These are phyloP conservation scores for Pezicula radicicola DNA, from an alignment of 2,329 filamentous ascomycete species.

Conservation along the genomic window DNA sequence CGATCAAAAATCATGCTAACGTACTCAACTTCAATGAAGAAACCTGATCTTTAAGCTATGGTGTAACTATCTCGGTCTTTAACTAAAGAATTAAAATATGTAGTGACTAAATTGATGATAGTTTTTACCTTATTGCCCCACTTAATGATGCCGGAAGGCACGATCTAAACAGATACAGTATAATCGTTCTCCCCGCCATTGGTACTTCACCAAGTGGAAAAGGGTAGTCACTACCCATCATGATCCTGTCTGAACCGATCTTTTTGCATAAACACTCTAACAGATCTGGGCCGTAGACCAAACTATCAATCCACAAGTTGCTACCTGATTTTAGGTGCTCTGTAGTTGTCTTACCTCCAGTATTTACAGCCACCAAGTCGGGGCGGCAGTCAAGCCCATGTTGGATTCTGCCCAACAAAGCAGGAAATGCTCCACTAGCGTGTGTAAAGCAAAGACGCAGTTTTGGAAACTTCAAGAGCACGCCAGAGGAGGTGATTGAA, in stretches of 20 bases:
- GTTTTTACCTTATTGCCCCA: too few relatives aligned
- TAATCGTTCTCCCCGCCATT: constrained; percentile 22
- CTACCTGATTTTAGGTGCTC: constrained; percentile 24
- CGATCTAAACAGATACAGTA: too few relatives aligned
- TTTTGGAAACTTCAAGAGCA: constrained; percentile 27
- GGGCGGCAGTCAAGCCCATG: constrained; percentile 33
- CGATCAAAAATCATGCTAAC: too few relatives aligned
- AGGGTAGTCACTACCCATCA: constrained; percentile 34
- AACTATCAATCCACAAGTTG: constrained; percentile 31
- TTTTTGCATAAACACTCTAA: constrained; percentile 31
- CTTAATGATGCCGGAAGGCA: too few relatives aligned
- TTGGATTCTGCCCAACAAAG: constrained; percentile 32
- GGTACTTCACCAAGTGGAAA: constrained; percentile 34
- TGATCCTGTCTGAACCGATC: constrained; percentile 27
- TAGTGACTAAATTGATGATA: too few relatives aligned
- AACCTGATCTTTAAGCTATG: too few relatives aligned
- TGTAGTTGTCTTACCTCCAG: constrained; percentile 27
- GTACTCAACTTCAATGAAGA: too few relatives aligned
- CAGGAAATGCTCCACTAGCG: constrained; percentile 32
- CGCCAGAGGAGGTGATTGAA: constrained; percentile 27
- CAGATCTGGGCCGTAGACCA: constrained; percentile 32
- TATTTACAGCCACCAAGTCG: constrained; percentile 29
- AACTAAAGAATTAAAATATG: too few relatives aligned
- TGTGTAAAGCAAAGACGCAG: constrained; percentile 33
- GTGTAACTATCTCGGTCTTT: too few relatives aligned